A percentile compares a stretch with the other conserved stretches of the same genome.
Conservation (phyloP, 176 grass and related monocot species). For the Bolboschoenus planiculmis region DNA sequence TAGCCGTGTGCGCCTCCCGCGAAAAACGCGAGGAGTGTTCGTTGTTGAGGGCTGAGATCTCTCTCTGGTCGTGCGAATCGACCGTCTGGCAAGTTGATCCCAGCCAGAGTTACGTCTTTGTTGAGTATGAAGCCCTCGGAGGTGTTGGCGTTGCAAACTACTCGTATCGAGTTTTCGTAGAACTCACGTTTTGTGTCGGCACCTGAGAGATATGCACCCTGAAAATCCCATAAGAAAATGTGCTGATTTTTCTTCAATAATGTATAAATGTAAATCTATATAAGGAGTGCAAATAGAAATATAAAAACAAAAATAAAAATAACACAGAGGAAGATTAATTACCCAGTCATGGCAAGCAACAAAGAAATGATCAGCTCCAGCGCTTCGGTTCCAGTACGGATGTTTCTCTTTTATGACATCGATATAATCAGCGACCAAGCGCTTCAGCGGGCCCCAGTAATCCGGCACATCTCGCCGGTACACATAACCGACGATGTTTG, state of each 20-base stretch:
- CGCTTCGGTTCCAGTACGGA: slow-evolving; percentile 77
- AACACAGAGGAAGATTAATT: slow-evolving; percentile 18
- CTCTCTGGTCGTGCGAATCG: slow-evolving; percentile 32
- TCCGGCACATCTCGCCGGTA: slow-evolving; percentile 38
- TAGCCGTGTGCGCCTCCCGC: slow-evolving; percentile 56
- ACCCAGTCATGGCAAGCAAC: slow-evolving; percentile 86
- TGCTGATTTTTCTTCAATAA: neutral
- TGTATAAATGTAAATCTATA: neutral
- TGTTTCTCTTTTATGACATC: slow-evolving; percentile 42
- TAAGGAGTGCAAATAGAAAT: neutral
- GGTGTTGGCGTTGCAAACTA: slow-evolving; percentile 90
- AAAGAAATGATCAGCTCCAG: slow-evolving; percentile 74
- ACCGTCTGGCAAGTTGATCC: slow-evolving; percentile 72
- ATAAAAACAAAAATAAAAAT: neutral
- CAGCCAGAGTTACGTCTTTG: slow-evolving; percentile 77
- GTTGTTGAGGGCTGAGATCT: slow-evolving; percentile 13
- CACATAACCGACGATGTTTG: slow-evolving; percentile 54
- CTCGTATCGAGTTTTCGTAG: slow-evolving; percentile 55
- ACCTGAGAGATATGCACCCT: slow-evolving; percentile 65
- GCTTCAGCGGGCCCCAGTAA: slow-evolving; percentile 35
- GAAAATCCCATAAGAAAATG: neutral
- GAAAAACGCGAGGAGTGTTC: slow-evolving; percentile 72
- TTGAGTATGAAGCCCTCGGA: slow-evolving; percentile 59
- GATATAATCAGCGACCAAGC: slow-evolving; percentile 54
- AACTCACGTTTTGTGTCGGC: slow-evolving; percentile 32